Base-by-base conservation (phyloP, 371 early-diverging fungal species). In the Saksenaea oblongispora region DNA sequence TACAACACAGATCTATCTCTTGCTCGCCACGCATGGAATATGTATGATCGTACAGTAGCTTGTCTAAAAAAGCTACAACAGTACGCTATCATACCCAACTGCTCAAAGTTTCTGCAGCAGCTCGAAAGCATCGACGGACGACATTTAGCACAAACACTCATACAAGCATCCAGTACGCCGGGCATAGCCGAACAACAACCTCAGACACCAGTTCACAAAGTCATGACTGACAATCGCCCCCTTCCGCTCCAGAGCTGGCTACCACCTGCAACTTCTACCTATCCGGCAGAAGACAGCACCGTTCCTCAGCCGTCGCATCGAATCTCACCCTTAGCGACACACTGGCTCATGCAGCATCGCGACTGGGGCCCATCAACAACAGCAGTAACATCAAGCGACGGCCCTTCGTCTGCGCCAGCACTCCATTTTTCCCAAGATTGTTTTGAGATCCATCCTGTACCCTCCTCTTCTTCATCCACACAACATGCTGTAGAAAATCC, bases 31-130 rank as follows among this genome's bases (percentile, higher is more conserved):
- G 67, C 72, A 10, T 77, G 78, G 78, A 26, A 62, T 17, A 51
- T 77, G 54, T 77, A 72, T 61, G 74, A 77, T 42, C 62, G 73
- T 11, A 70, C 65, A 14, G 63, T 77, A 14, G 59, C 62, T 56
- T 55, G 66, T 18, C 58, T 77, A 34, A 74, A 77, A 41, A 58
- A 59, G 14, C 35, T 77, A 14, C 65, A 64, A 17, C 56, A 59
- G 7, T 70, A 72, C 44, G 75, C 72, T 0, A 59, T 64, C 27
- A 77, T 77, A 31, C 78, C 78, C 8, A 77, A 77, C 36, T 68
- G 72, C 11, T 58, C 61, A 17, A 77, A 74, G 31, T 77, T 77
- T 41, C 58, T 77, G 28, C 78, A 77, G 35, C 74, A 77, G 42
- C 65, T 76, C 9, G 67, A 67, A 56, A 54, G 44, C 11, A 51